phyloP scores from a whole-genome alignment of 208 protist species.

The Lotmaria passim region DNA sequence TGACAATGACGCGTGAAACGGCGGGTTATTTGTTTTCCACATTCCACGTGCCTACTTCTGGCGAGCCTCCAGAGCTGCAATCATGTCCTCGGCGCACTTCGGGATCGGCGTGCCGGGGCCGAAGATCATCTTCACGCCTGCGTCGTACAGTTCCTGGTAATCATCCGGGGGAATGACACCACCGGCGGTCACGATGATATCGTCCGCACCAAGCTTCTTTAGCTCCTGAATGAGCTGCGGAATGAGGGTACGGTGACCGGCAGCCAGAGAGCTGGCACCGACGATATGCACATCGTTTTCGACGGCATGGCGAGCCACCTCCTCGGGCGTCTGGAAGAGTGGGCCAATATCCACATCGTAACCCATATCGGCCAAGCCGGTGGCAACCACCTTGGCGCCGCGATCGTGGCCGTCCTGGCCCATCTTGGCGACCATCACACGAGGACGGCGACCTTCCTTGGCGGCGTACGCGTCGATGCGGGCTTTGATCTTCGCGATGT shows the following conservation, averaged over 20 bases:
- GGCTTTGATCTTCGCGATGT: conserved; percentile 44
- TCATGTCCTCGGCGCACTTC: conserved; percentile 54
- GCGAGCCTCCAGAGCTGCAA: conserved; percentile 44
- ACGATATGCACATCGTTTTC: conserved; percentile 96
- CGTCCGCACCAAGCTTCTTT: conserved; percentile 58
- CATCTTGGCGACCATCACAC: conserved; percentile 97
- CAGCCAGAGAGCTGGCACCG: conserved; percentile 76
- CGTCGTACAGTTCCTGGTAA: conserved; percentile 94
- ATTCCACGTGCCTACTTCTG: conserved; percentile 37
- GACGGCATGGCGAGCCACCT: conserved; percentile 85
- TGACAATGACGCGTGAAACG: too few relatives aligned
- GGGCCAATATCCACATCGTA: conserved; percentile 97
- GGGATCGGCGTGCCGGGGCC: conserved; percentile 87
- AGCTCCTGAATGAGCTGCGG: conserved; percentile 91
- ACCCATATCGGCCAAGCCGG: conserved; percentile 95
- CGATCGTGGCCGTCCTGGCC: conserved; percentile 97
- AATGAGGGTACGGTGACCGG: conserved; percentile 91
- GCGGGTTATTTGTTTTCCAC: too few relatives aligned
- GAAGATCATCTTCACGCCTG: conserved; percentile 93
- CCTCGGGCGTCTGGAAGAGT: conserved; percentile 89
- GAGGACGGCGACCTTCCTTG: conserved; percentile 89
- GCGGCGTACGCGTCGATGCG: conserved; percentile 70
- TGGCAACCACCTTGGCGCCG: conserved; percentile 95
- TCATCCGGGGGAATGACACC: conserved; percentile 91
- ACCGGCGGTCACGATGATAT: conserved; percentile 84